Base-by-base conservation (phyloP, 306 rosid species). In the Castanospermum australe region DNA sequence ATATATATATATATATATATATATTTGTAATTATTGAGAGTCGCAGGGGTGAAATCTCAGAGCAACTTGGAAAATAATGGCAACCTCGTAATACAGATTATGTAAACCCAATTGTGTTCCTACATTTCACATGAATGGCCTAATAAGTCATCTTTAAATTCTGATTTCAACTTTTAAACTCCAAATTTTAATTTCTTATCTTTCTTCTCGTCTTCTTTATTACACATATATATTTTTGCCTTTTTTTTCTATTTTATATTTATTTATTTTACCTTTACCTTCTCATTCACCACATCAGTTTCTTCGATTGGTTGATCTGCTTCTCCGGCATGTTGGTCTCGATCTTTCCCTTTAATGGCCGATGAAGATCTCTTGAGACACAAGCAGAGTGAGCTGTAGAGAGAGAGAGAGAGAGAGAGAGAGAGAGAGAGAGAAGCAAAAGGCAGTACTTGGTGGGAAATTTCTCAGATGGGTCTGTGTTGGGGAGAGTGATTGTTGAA, bases 271-370 rank as follows among this genome's bases (percentile, higher is more conserved):
- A 30, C 71, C 90, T 86, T 89, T 87, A 85, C 97, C 90, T 91
- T 94, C 84, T 84, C 86, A 76, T 82, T 50, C 83, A 86, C 83
- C 82, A 82, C 79, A 79, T 67, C 91, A 82, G 85, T 84, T 90
- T 92, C 94, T 88, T 88, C 89, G 91, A 90, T 91, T 93, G 88
- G 93, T 89, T 95, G 97, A 92, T 95, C 98, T 92, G 92, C 92
- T 92, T 74, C 89, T 75, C 84, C 70, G 83, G 81, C 88, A 77
- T 79, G 87, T 81, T 86, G 82, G 80, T 81, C 90, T 86, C 89
- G 92, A 91, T 93, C 90, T 83, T 88, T 65, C 75, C 71, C 88
- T 83, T 82, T 78, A 75, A 88, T 82, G 89, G 77, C 76, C 77
- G 81, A 68, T 60, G 84, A 75, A 52, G 83, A 84, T 88, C 78